phyloP scores from a whole-genome alignment of 2,329 filamentous ascomycete species.

The Claviceps paspali region DNA sequence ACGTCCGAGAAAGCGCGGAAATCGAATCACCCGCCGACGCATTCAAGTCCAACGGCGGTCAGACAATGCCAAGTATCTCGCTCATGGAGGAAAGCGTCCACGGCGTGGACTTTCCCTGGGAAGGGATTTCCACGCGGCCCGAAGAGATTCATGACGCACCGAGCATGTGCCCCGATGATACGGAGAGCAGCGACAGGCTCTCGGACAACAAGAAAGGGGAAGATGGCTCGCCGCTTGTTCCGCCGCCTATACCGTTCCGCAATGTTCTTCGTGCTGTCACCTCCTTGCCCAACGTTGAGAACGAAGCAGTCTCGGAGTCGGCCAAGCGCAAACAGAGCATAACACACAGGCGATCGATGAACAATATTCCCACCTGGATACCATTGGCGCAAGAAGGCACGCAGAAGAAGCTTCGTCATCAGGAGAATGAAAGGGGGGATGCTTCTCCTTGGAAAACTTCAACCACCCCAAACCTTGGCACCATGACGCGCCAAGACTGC shows the following conservation, averaged over 20 bases:
- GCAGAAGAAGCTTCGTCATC: slow-evolving; percentile 10
- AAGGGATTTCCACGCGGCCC: not conserved
- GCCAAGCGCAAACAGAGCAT: slow-evolving; percentile 1
- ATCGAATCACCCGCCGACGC: slow-evolving; percentile 22
- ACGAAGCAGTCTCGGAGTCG: not conserved
- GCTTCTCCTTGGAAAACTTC: slow-evolving; percentile 14
- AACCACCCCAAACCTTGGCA: slow-evolving; percentile 15
- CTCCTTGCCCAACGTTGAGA: not conserved
- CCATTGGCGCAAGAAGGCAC: slow-evolving; percentile 9
- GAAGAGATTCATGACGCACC: not conserved
- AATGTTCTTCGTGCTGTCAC: slow-evolving; percentile 1
- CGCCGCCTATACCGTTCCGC: slow-evolving; percentile 2
- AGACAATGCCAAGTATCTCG: not conserved
- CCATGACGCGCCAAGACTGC: slow-evolving; percentile 10
- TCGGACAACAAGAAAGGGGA: not conserved
- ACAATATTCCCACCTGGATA: slow-evolving; percentile 9
- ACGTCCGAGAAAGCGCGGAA: slow-evolving; percentile 35
- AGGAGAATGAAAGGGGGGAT: slow-evolving; percentile 8
- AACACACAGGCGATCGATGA: slow-evolving; percentile 13
- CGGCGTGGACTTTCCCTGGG: not conserved
- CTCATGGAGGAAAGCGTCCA: not conserved
- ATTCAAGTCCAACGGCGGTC: not conserved
- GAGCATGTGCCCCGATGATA: not conserved
- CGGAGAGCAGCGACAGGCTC: not conserved
- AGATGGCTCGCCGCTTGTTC: not conserved